These are phyloP conservation scores for Pyrus communis DNA, from an alignment of 306 rosid species.

Conservation along the genomic window DNA sequence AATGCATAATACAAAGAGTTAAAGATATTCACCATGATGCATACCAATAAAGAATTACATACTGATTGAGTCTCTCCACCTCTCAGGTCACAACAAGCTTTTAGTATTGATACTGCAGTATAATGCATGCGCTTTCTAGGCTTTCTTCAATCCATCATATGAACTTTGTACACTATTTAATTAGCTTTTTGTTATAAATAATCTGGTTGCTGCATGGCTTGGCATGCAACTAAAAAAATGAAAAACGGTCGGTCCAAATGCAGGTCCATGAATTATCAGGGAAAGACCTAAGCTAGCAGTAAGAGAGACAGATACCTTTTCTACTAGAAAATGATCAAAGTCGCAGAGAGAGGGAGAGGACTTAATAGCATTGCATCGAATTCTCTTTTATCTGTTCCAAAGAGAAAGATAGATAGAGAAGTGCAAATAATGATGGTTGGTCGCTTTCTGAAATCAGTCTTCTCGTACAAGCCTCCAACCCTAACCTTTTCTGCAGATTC, in stretches of 20 bases:
- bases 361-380: constrained; percentile 47
- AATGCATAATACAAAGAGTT: neutral
- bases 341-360: constrained; percentile 10
- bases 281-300: neutral
- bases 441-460: constrained; percentile 67
- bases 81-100: neutral
- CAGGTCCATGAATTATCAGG: neutral
- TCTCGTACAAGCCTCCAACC: constrained; percentile 69
- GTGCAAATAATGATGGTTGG: constrained; percentile 43
- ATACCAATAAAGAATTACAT: neutral
- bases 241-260: neutral
- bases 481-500: constrained; percentile 73
- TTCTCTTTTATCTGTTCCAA: constrained; percentile 33
- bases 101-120: neutral
- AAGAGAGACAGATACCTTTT: neutral
- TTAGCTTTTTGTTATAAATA: no score
- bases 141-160: neutral
- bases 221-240: neutral
- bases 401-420: constrained; percentile 1
- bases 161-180: neutral
- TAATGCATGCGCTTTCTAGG: neutral
- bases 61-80: neutral
- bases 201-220: neutral
- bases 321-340: neutral
- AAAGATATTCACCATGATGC: neutral